phyloP scores from a whole-genome alignment of 805 yeast species.

The Lipomyces yamanashiensis region DNA sequence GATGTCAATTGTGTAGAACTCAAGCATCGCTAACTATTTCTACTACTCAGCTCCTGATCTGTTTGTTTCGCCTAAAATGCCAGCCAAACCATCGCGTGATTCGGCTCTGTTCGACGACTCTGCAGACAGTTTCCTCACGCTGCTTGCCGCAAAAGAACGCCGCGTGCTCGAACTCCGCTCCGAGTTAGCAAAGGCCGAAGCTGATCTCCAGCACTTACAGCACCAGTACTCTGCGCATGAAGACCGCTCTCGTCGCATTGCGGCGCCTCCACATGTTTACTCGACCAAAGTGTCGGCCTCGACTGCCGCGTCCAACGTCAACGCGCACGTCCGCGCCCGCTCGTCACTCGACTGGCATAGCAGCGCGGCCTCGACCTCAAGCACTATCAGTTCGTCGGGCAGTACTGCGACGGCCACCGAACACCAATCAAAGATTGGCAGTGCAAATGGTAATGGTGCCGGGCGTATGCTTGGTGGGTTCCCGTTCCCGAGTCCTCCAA shows the following conservation, averaged over 20 bases:
- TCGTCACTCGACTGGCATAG: constrained; percentile 2
- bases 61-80: constrained; percentile 31
- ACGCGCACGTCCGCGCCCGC: constrained; percentile 15
- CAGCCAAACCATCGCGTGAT: constrained; percentile 18
- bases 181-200: constrained; percentile 47
- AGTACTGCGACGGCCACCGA: not conserved
- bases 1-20: not conserved
- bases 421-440: not conserved
- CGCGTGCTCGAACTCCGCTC: constrained; percentile 46
- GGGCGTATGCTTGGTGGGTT: constrained; percentile 25
- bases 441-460: constrained; percentile 11
- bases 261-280: not conserved
- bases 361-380: constrained; percentile 11
- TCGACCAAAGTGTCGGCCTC: constrained; percentile 3
- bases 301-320: constrained; percentile 8
- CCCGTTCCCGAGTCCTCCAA: constrained; percentile 37
- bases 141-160: constrained; percentile 49
- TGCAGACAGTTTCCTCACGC: constrained; percentile 39
- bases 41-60: constrained; percentile 22
- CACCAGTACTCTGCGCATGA: constrained; percentile 32
- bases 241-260: constrained; percentile 20
- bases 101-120: constrained; percentile 15
- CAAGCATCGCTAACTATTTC: not conserved
- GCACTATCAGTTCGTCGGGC: not conserved
- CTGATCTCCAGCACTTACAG: constrained; percentile 41